Evolutionary conservation across 768 basidiomycete genomes (phyloP), one percentile per base, ranked within the genome.

Genomic region (Psilocybe subaeruginosa): DNA sequence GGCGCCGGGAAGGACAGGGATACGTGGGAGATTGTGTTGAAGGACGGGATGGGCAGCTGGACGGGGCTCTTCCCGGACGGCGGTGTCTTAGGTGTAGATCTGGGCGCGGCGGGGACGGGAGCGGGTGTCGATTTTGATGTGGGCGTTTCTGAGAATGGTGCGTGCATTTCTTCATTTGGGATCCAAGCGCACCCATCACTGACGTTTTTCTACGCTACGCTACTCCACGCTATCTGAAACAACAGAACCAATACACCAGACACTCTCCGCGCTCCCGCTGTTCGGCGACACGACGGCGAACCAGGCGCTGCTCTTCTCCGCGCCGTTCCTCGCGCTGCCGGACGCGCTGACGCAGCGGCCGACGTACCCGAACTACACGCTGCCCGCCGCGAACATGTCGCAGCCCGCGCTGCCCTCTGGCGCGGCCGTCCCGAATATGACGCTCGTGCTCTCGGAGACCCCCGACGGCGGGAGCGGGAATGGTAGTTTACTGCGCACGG

Each of bases 231-330:
- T 23, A 23, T 23, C 23, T 23, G 23, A 23, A 23, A 23, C 19
- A 19, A 17, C 45, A 88, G 86, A 64, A 9, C 78, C 84, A 16
- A 73, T 88, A 51, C 87, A 88, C 65, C 68, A 79, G 60, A 58
- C 73, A 4, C 67, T 84, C 9, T 58, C 72, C 16, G 65, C 66
- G 8, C 67, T 81, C 0, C 90, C 90, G 0, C 72, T 90, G 5
- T 74, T 93, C 1, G 90, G 89, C 2, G 92, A 94, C 70, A 86
- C 90, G 1, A 91, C 91, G 1, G 75, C 86, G 5, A 90, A 86
- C 54, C 85, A 91, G 69, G 90, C 85, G 0, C 72, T 94, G 30
- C 67, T 93, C 9, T 92, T 91, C 72, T 93, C 92, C 0, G 82
- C 84, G 7, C 73, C 82, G 0, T 86, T 86, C 61, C 65, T 74